Percentiles rank a stretch among this genome's conserved stretches.
phyloP scores from a whole-genome alignment of 176 grass and related monocot genomes.

The Musa beccarii region DNA sequence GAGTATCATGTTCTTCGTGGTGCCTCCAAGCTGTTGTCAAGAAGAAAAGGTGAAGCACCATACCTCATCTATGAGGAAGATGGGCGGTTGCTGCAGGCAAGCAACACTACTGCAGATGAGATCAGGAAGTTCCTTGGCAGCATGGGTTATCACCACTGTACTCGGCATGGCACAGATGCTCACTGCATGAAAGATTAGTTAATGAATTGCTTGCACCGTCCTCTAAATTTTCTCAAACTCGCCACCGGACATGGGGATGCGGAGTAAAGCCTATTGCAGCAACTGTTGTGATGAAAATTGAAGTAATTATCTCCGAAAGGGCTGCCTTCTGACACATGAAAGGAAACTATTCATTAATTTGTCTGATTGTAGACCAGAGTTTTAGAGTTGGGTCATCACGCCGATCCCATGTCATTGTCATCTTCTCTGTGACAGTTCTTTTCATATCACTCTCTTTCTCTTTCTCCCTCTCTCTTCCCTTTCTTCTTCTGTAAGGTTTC shows the following conservation, averaged over 20 bases:
- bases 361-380: background rate
- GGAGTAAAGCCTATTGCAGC: background rate
- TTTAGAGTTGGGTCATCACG: background rate
- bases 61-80: slow-evolving; percentile 96
- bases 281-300: background rate
- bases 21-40: slow-evolving; percentile 47
- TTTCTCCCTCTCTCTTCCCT: too few relatives aligned
- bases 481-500: too few relatives aligned
- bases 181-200: slow-evolving; percentile 69
- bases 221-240: background rate
- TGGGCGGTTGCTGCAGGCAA: slow-evolving; percentile 61
- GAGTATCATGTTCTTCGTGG: slow-evolving; percentile 78
- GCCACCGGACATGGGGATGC: background rate
- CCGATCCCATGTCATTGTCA: background rate
- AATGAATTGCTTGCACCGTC: background rate
- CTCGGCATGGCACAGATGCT: slow-evolving; percentile 47
- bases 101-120: slow-evolving; percentile 65
- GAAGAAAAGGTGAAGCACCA: slow-evolving; percentile 71
- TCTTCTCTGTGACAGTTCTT: background rate
- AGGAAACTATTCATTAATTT: background rate
- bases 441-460: background rate
- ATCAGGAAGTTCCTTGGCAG: slow-evolving; percentile 73
- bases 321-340: too few relatives aligned
- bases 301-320: background rate
- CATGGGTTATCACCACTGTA: slow-evolving; percentile 68